Conservation (phyloP, 352 stramenopile species). For the Phytophthora fragariaefolia region DNA sequence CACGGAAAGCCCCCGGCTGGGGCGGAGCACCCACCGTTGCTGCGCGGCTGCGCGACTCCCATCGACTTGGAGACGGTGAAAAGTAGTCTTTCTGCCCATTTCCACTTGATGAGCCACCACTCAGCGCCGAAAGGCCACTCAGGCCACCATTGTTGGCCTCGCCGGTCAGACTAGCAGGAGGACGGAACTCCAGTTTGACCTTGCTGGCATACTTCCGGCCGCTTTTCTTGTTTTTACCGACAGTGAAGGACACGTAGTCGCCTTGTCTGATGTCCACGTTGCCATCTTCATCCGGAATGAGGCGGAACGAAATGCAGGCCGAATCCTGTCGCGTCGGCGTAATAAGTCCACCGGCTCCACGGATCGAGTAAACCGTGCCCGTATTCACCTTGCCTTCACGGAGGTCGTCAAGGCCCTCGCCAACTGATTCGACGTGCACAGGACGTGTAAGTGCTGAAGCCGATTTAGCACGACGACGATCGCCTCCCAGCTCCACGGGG, state of each 20-base stretch:
- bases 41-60: slow-evolving; percentile 66
- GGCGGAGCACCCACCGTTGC: slow-evolving; percentile 55
- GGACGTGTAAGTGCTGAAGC: slow-evolving; percentile 69
- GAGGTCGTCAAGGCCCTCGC: slow-evolving; percentile 84
- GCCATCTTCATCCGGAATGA: slow-evolving; percentile 89
- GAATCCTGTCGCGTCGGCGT: slow-evolving; percentile 85
- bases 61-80: slow-evolving; percentile 53
- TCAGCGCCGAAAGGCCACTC: slow-evolving; percentile 27
- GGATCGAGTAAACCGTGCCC: slow-evolving; percentile 88
- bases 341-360: slow-evolving; percentile 82
- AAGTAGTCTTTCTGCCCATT: slow-evolving; percentile 71
- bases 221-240: slow-evolving; percentile 92
- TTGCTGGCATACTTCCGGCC: slow-evolving; percentile 90
- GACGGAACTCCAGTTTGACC: slow-evolving; percentile 89
- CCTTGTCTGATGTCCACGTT: slow-evolving; percentile 86
- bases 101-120: slow-evolving; percentile 38
- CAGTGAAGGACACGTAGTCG: slow-evolving; percentile 90
- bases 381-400: slow-evolving; percentile 90
- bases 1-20: slow-evolving; percentile 50
- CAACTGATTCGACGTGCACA: slow-evolving; percentile 85
- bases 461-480: slow-evolving; percentile 83
- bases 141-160: slow-evolving; percentile 31
- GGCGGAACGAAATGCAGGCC: slow-evolving; percentile 86
- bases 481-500: slow-evolving; percentile 72
- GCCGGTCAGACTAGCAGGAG: slow-evolving; percentile 60